phyloP scores from a whole-genome alignment of 2,329 filamentous ascomycete species.

The Ophiostoma tasmaniense region DNA sequence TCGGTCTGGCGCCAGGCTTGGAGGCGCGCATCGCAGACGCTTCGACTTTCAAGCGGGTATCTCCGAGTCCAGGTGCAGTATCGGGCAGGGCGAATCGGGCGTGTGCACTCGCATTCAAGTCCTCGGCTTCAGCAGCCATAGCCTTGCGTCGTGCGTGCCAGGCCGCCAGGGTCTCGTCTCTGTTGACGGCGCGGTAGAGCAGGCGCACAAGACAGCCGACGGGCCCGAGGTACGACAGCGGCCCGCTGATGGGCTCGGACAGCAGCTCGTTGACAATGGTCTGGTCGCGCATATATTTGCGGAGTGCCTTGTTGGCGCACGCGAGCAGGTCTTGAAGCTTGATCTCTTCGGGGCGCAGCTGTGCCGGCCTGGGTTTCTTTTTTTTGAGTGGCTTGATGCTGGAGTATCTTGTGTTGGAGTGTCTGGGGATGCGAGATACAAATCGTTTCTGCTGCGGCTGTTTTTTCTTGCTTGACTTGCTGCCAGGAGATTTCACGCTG shows the following conservation, averaged over 20 bases:
- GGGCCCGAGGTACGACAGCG: not conserved
- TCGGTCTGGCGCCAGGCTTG: not conserved
- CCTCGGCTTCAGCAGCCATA: not conserved
- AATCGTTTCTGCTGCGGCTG: not conserved
- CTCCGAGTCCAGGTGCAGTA: not conserved
- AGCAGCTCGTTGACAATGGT: not conserved
- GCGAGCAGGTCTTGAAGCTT: not conserved
- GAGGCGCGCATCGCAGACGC: not conserved
- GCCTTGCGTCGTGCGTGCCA: not conserved
- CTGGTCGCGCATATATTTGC: not conserved
- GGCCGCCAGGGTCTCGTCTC: not conserved
- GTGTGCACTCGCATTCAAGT: not conserved
- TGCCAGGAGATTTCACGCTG: not conserved
- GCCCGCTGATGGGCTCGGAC: not conserved
- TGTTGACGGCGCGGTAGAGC: not conserved
- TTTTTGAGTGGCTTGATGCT: not conserved
- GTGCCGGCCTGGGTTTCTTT: not conserved
- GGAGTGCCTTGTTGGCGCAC: not conserved
- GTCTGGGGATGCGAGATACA: not conserved
- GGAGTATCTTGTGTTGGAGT: not conserved
- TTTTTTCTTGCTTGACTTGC: not conserved
- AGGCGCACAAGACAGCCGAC: slow-evolving; percentile 7
- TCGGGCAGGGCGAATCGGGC: not conserved
- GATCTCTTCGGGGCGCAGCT: not conserved
- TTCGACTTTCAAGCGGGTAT: not conserved